These are phyloP conservation scores for Suillus lakei DNA, from an alignment of 768 basidiomycete genomes.

Conservation along the genomic window DNA sequence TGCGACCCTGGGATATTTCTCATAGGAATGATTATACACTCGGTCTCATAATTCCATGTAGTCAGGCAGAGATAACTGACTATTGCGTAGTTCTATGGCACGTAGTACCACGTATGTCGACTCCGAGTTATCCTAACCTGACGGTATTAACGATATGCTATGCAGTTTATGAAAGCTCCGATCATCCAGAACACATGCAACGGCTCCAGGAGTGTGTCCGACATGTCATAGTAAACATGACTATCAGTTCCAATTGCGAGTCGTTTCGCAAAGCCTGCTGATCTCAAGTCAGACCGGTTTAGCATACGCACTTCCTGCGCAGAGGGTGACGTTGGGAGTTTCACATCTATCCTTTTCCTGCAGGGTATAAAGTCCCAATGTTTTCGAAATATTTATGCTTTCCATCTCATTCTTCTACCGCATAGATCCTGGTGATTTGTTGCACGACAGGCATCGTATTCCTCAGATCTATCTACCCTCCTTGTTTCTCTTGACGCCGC, in stretches of 20 bases:
- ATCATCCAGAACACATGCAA: neutral
- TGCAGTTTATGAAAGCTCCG: neutral
- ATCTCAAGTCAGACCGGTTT: neutral
- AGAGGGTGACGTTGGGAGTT: neutral
- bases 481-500: constrained; percentile 5
- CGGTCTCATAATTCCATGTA: too few species aligned
- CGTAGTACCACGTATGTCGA: neutral
- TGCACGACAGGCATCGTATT: constrained; percentile 3
- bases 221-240: neutral
- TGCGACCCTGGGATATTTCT: too few species aligned
- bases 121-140: neutral
- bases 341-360: neutral
- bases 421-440: constrained; percentile 61
- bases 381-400: constrained; percentile 24
- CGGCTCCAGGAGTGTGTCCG: neutral
- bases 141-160: neutral
- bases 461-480: neutral
- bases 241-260: neutral
- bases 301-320: neutral
- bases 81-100: neutral
- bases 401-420: constrained; percentile 41
- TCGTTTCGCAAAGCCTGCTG: neutral
- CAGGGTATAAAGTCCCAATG: constrained; percentile 1
- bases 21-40: too few species aligned
- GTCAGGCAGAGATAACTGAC: too few species aligned